A percentile compares a stretch with the other conserved stretches of the same genome.
These are phyloP conservation scores for Talaromyces pinophilus DNA, from an alignment of 2,329 filamentous ascomycete species.

Conservation along the genomic window DNA sequence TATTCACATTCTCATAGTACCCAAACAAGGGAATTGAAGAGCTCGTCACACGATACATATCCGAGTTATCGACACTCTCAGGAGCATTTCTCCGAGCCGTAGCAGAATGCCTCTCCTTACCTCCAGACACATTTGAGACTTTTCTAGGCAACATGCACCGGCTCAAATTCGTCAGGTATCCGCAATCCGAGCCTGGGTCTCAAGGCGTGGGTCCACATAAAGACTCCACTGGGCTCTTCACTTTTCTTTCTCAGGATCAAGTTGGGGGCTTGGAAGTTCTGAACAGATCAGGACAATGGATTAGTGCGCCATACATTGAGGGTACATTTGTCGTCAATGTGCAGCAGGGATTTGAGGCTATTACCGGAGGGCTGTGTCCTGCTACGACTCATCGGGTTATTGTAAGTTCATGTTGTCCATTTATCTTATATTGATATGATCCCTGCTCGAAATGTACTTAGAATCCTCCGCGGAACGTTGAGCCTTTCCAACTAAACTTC, in stretches of 20 bases:
- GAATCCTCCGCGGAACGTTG: not conserved
- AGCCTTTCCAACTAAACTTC: not conserved
- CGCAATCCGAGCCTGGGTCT: constrained; percentile 28
- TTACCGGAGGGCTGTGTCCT: constrained; percentile 52
- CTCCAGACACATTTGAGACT: constrained; percentile 51
- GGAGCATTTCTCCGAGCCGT: constrained; percentile 59
- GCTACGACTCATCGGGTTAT: constrained; percentile 50
- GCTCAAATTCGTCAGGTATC: constrained; percentile 60
- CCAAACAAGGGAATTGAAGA: constrained; percentile 32
- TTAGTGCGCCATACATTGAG: constrained; percentile 33
- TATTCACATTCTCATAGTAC: not conserved
- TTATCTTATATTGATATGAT: not conserved
- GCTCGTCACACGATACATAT: constrained; percentile 53
- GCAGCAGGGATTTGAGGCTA: constrained; percentile 49
- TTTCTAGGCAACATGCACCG: constrained; percentile 61
- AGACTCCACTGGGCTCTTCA: constrained; percentile 65
- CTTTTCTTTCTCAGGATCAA: constrained; percentile 58
- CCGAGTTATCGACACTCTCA: constrained; percentile 53
- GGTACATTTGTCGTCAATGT: constrained; percentile 55
- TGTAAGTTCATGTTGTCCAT: constrained; percentile 34
- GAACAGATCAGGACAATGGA: constrained; percentile 46
- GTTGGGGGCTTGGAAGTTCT: constrained; percentile 29
- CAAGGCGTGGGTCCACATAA: constrained; percentile 66
- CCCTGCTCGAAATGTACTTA: not conserved
- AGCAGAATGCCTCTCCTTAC: constrained; percentile 56